Evolutionary conservation across 331 rosid genomes (phyloP), one percentile per base, ranked within the genome.

Genomic region (Phaseolus coccineus): DNA sequence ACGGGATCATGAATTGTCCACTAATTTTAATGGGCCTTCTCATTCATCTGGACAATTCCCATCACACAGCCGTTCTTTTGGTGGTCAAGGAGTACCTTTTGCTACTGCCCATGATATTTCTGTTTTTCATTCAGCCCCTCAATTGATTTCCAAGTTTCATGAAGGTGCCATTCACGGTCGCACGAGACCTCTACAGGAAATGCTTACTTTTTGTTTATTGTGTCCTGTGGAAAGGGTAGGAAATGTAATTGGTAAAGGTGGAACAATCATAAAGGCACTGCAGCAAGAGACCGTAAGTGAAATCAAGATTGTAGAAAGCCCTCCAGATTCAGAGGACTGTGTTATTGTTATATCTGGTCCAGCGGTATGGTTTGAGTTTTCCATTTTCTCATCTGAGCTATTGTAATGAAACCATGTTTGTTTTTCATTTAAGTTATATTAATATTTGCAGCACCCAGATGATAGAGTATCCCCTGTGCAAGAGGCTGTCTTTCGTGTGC

Each of bases 401-500:
- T 57, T 77, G 67, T 48, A 57, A 59, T 65, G 47, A 24, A 69
- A 71, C 39, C 8, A 42, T n/a, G 40, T 73, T 81, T 83, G n/a
- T 76, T 78, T 48, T 57, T 14, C 27, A 39, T 79, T 87, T 57
- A 88, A 83, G 65, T 71, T 30, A 77, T 40, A 58, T 82, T 76
- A 22, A 77, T 80, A 81, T 55, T 85, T 85, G 88, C 97, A 96
- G 99, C 93, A 89, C 79, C 99, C 97, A 67, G 97, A 93, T 27
- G 99, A 96, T 74, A 89, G 98, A 84, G 75, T 96, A 82, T 96
- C 99, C 44, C 84, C 90, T 44, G 97, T 93, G 80, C 99, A 96
- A 93, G 99, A 96, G 82, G 99, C 97, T 28, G 89, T 91, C 69
- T 92, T 93, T 70, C 97, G 92, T 24, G 96, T 96, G 78, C 97